Base-by-base conservation (phyloP, 164 flowering plant species). In the Dillenia suffruticosa region DNA sequence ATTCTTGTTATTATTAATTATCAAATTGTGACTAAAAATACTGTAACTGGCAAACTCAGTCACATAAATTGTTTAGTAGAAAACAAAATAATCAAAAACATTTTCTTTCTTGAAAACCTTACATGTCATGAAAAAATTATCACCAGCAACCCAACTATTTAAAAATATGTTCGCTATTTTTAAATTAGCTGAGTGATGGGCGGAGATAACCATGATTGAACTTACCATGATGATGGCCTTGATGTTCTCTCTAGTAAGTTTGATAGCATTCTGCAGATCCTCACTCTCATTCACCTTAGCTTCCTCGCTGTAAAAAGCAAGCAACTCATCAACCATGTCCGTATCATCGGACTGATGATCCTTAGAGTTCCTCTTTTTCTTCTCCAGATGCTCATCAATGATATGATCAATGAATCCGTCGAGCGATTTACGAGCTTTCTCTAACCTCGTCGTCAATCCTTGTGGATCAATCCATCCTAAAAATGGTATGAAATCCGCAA, bases 151-250 rank as follows among this genome's bases (percentile, higher is more conserved):
- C 6, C 40, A 32, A 32, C 40, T 4, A 32, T 32, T 32, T 32
- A 32, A 32, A 26, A 32, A 4, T 32, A 32, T 32, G 9, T 26
- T 26, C 5, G 32, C 3, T 2, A 56, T 11, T 43, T 56, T 32
- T 56, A 12, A 12, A n/a, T 19, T 19, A 26, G 3, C 5, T 4
- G 7, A 32, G 5, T 32, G 40, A 32, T 32, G 40, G 6, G 40
- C 0, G 5, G 40, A 6, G 40, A 32, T 32, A 5, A 32, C 7
- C 5, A 32, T 32, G 40, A 32, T 32, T 32, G 40, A 32, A 15
- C 74, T 24, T 79, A 89, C 96, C 93, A 89, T 89, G 74, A 89
- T 87, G 45, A 89, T 89, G 49, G 91, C 93, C 69, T 89, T 89
- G 78, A 89, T 89, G 68, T 89, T 84, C 32, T 80, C 89, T 63